Base-by-base conservation (phyloP, 2,329 filamentous ascomycete genomes). In the Macrophomina tecta region DNA sequence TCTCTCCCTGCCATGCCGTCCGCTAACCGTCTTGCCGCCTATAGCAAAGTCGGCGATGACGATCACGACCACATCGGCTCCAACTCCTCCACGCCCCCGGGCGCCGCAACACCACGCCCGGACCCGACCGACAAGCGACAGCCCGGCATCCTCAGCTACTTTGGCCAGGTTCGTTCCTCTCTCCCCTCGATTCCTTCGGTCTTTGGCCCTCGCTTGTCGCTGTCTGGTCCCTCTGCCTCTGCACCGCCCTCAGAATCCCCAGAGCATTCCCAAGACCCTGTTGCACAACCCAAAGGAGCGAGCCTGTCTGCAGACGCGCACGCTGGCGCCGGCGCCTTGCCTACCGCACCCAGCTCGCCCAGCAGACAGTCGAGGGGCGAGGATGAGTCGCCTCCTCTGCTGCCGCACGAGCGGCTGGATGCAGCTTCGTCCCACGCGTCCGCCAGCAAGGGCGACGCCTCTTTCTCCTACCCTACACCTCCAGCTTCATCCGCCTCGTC, bases 161-260 rank as follows among this genome's bases (percentile, higher is more conserved):
- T 98, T 87, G 91, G 91, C 84, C 95, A 99, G 94, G 95, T 99
- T 97, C 90, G 95, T 97, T 87, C 87, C 71, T 79, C 78, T 74
- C 86, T 88, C 87, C 64, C 64, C 36, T 63, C 65, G 56, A 67
- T 67, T 32, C 65, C 65, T 28, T 62, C 52, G 65, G 65, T 63
- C 84, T 88, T 89, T 89, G 76, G 79, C 72, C 74, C 76, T 70
- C 74, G 76, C 70, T 75, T 76, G 73, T 79, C 78, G 73, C 78
- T 76, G 72, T 70, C 73, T 72, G 72, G 73, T 68, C 76, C 74
- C 72, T 72, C 75, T 72, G 74, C 75, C 75, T 77, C 78, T 74
- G 75, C 75, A 73, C 70, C 71, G 68, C 69, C 70, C 68, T 68
- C 74, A 73, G 73, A 76, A 68, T 72, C 72, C 69, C 73, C 68